Evolutionary conservation across 2,329 filamentous ascomycete species (phyloP), one percentile per base, ranked within the genome.

Genomic region (Aureobasidium sp.): DNA sequence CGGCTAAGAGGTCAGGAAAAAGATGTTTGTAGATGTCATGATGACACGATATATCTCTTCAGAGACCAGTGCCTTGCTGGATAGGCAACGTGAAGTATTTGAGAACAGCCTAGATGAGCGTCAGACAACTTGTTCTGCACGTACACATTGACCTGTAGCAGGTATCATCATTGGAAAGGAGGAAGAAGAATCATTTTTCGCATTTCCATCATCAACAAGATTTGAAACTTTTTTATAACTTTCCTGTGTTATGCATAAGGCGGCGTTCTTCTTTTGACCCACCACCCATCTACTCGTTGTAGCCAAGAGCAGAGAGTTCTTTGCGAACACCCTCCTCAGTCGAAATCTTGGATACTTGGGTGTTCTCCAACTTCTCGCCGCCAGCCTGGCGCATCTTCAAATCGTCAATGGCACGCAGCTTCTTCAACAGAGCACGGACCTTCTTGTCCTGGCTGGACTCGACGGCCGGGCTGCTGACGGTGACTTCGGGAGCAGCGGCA

Each of bases 331-430:
- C 77, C 53, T 86, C 80, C 79, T 97, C 96, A 27, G 91, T 97
- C 61, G 85, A 84, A 69, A 99, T 99, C 83, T 99, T 99, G 82
- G 96, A 95, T 76, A 99, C 86, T 78, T 99, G 94, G 36, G 94
- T 99, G 71, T 97, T 93, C 78, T 99, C 94, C 64, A 99, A 79
- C 81, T 97, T 97, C 81, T 99, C 94, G 5, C 93, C 93, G 37
- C 88, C 87, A 3, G 93, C 94, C 67, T 92, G 86, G 62, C 94
- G 86, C 92, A 97, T 97, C 81, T 97, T 96, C 64, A 99, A 79
- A 73, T 99, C 94, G 72, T 99, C 94, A 71, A 99, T 99, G 11
- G 94, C 94, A 25, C 94, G 86, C 65, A 99, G 89, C 83, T 99
- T 99, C 84, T 99, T 99, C 74, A 96, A 83, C 65, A 99, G 81